Evolutionary conservation across 768 basidiomycete species (phyloP).

Genomic region (Mrakia frigida): DNA sequence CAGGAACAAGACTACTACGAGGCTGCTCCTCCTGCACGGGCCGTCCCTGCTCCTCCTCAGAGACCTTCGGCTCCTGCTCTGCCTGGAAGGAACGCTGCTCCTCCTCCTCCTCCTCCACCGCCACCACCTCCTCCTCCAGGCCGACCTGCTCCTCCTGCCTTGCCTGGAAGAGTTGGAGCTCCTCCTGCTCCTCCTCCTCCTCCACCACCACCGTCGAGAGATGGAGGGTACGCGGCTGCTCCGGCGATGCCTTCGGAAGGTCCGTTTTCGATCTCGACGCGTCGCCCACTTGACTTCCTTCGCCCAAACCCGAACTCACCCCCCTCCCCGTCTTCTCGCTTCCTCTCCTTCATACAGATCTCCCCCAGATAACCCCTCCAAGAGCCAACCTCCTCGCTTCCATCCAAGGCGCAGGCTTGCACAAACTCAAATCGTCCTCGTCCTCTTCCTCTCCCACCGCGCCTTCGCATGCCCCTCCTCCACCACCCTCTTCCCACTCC

Average conservation of each 20-base stretch:
- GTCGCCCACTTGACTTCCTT: conserved; percentile 35
- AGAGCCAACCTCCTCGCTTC: conserved; percentile 34
- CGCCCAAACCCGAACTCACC: neutral
- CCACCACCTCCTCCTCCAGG: conserved; percentile 35
- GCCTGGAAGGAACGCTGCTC: conserved; percentile 33
- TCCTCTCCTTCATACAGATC: conserved; percentile 39
- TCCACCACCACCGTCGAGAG: conserved; percentile 44
- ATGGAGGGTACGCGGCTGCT: conserved; percentile 36
- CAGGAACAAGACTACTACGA: conserved; percentile 15
- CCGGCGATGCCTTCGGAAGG: conserved; percentile 47
- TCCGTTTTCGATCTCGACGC: neutral
- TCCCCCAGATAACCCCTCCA: conserved; percentile 38
- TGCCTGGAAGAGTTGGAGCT: conserved; percentile 33
- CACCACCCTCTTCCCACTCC: neutral
- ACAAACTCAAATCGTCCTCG: conserved; percentile 2
- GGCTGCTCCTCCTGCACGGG: neutral
- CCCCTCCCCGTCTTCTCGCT: conserved; percentile 17
- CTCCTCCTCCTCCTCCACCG: conserved; percentile 39
- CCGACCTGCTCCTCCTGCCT: conserved; percentile 7
- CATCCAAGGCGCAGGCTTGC: conserved; percentile 35
- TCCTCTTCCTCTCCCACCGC: neutral
- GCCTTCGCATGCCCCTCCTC: neutral
- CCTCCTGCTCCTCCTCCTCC: conserved; percentile 50
- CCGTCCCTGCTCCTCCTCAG: neutral
- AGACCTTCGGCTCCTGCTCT: conserved; percentile 28